These are phyloP conservation scores for Volvox reticuliferus DNA, from an alignment of 139 green algal species.

Conservation along the genomic window DNA sequence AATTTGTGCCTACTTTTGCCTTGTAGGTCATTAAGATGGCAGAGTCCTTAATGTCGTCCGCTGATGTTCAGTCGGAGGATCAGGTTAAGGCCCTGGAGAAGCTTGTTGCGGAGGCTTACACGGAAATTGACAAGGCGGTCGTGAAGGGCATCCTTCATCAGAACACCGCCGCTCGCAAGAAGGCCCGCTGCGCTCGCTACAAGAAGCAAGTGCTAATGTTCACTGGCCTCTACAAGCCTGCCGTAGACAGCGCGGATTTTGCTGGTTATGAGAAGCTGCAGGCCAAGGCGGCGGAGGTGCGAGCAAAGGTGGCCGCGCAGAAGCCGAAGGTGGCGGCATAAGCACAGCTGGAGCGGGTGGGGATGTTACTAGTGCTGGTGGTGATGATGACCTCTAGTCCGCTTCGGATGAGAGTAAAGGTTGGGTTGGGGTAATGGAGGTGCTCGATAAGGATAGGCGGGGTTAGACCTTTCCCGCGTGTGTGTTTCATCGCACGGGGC, in stretches of 20 bases:
- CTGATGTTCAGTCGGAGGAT: slow-evolving; percentile 55
- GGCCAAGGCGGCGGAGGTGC: slow-evolving; percentile 3
- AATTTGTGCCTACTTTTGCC: not conserved
- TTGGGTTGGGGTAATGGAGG: too few relatives aligned
- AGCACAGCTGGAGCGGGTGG: not conserved
- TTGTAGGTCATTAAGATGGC: slow-evolving; percentile 75
- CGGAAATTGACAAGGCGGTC: slow-evolving; percentile 88
- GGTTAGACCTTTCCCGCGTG: too few relatives aligned
- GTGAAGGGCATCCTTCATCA: slow-evolving; percentile 86
- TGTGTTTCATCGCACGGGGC: too few relatives aligned
- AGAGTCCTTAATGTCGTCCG: slow-evolving; percentile 41
- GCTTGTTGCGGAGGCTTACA: slow-evolving; percentile 86
- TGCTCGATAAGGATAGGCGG: too few relatives aligned
- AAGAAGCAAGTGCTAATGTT: slow-evolving; percentile 68
- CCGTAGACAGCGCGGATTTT: slow-evolving; percentile 42
- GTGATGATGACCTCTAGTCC: too few relatives aligned
- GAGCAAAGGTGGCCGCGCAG: not conserved
- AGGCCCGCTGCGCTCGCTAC: slow-evolving; percentile 80
- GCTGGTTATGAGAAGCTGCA: slow-evolving; percentile 30
- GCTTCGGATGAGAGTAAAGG: too few relatives aligned
- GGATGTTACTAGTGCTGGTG: too few relatives aligned
- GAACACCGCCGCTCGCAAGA: slow-evolving; percentile 89
- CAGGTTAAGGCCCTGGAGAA: slow-evolving; percentile 78
- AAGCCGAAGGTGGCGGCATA: slow-evolving; percentile 2
- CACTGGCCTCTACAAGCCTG: slow-evolving; percentile 47